Conservation (phyloP, 768 basidiomycete species). For the Russula sp. region DNA sequence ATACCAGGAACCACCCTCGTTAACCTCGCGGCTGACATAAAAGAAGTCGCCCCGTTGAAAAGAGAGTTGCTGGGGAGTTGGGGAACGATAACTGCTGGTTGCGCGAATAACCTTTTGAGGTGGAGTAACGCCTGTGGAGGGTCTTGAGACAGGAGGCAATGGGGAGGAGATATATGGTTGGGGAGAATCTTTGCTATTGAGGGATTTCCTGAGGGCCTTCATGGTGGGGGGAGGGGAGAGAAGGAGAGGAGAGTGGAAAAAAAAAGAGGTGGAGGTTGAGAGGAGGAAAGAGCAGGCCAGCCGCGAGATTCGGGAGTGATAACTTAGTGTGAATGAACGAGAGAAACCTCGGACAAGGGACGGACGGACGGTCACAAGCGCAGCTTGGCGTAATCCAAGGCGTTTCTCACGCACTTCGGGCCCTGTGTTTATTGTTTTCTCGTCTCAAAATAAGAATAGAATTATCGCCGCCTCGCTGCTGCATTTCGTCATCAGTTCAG, state of each 20-base stretch:
- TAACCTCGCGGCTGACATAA: conserved; percentile 79
- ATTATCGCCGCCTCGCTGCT: too few species aligned
- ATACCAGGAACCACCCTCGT: conserved; percentile 60
- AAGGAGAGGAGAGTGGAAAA: neutral
- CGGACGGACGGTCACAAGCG: neutral
- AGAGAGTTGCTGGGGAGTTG: conserved; percentile 76
- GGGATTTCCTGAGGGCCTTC: conserved; percentile 80
- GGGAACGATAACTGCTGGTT: conserved; percentile 52
- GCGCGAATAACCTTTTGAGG: conserved; percentile 97
- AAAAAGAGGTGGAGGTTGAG: conserved; percentile 22
- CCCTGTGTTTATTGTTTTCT: neutral
- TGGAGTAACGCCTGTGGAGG: conserved; percentile 61
- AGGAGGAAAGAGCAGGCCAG: conserved; percentile 24
- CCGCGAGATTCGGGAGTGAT: conserved; percentile 7
- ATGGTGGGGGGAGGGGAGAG: conserved; percentile 34
- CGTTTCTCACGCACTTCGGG: neutral
- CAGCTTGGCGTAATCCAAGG: neutral
- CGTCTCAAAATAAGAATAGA: neutral
- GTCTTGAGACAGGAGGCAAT: conserved; percentile 61
- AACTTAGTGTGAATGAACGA: neutral
- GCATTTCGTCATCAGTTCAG: too few species aligned
- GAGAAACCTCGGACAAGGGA: neutral
- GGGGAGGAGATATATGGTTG: conserved; percentile 67
- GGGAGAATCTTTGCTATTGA: conserved; percentile 59
- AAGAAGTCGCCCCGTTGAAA: conserved; percentile 97